Conservation (phyloP, 495 filamentous ascomycete genomes). For the Penicillium chermesinum region DNA sequence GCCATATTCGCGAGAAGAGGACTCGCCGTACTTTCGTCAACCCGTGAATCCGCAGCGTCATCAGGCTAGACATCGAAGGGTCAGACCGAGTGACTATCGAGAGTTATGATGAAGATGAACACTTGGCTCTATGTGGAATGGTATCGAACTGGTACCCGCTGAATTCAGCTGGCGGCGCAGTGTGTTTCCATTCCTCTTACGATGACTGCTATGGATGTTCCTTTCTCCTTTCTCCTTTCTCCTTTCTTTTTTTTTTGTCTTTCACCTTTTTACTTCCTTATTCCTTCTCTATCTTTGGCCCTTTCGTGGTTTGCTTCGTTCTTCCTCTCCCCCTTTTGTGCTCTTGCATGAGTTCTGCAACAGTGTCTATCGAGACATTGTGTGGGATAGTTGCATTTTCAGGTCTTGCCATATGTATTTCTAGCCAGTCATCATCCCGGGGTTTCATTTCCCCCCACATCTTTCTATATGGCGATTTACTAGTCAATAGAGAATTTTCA, state of each 20-base stretch:
- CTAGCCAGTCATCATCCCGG: neutral
- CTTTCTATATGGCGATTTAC: neutral
- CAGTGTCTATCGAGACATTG: neutral
- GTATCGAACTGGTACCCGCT: too few relatives aligned
- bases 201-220: neutral
- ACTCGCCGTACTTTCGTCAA: slow-evolving; percentile 91
- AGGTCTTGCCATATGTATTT: neutral
- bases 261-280: neutral
- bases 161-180: too few relatives aligned
- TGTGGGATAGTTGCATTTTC: neutral
- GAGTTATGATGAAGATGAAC: slow-evolving; percentile 54
- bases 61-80: slow-evolving; percentile 68
- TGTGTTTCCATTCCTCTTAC: neutral
- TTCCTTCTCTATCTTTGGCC: neutral
- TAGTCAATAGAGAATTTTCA: neutral
- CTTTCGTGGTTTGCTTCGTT: neutral
- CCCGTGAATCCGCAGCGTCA: slow-evolving; percentile 94
- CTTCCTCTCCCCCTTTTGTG: neutral
- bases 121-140: too few relatives aligned
- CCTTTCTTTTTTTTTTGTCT: neutral
- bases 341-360: neutral
- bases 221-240: neutral
- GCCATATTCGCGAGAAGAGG: slow-evolving; percentile 66
- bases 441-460: too few relatives aligned
- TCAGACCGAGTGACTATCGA: slow-evolving; percentile 82